Evolutionary conservation across 202 grass and related monocot genomes (phyloP).

Genomic region (Zizania palustris): DNA sequence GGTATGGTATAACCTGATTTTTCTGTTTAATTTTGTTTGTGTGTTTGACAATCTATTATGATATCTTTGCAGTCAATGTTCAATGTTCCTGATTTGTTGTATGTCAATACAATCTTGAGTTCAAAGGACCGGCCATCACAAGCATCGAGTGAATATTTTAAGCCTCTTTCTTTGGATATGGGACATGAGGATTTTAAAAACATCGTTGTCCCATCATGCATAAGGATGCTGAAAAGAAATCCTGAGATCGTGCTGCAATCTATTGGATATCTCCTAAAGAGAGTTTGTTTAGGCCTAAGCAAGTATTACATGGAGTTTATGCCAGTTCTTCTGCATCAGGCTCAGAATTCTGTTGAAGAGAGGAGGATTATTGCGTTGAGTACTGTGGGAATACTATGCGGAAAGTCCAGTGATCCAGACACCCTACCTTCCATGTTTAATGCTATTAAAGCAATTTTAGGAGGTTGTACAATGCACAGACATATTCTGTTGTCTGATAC

Average conservation of each 20-base stretch:
- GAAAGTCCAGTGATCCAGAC: conserved; percentile 93
- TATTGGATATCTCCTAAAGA: conserved; percentile 68
- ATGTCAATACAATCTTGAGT: conserved; percentile 77
- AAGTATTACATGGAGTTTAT: conserved; percentile 83
- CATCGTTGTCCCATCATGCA: conserved; percentile 75
- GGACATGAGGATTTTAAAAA: conserved; percentile 89
- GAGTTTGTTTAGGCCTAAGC: conserved; percentile 78
- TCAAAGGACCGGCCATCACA: conserved; percentile 71
- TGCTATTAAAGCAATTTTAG: conserved; percentile 86
- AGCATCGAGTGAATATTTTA: conserved; percentile 79
- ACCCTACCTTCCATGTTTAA: conserved; percentile 79
- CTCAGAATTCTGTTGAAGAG: conserved; percentile 83
- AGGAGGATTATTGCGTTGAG: conserved; percentile 74
- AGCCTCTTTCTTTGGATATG: conserved; percentile 69
- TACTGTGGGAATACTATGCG: conserved; percentile 72
- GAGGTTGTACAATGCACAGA: conserved; percentile 53
- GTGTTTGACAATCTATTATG: conserved; percentile 36
- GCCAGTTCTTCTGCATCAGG: conserved; percentile 78
- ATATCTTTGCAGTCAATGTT: conserved; percentile 60
- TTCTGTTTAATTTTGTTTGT: conserved; percentile 7
- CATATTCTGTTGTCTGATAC: conserved; percentile 27
- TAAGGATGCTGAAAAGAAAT: conserved; percentile 97
- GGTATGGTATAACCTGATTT: conserved; percentile 5
- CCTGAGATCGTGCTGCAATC: conserved; percentile 94
- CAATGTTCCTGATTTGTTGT: conserved; percentile 94